Conservation (phyloP, 805 yeast genomes). For the Ogataea nitratoaversa region DNA sequence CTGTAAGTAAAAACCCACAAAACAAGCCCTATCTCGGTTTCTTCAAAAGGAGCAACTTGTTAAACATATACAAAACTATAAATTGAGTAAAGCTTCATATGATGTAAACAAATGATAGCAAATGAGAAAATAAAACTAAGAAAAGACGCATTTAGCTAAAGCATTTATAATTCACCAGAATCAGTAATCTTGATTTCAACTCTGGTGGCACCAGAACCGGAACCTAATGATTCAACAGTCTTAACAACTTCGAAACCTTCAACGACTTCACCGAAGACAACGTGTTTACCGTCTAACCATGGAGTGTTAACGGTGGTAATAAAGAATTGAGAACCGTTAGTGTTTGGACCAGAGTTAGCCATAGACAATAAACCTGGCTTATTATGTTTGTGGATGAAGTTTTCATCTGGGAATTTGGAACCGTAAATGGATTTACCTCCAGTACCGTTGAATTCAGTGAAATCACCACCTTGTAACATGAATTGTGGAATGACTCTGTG, state of each 20-base stretch:
- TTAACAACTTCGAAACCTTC: conserved; percentile 70
- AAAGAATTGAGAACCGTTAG: conserved; percentile 90
- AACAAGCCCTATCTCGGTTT: too few relatives aligned
- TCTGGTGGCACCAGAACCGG: conserved; percentile 46
- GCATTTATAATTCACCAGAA: conserved; percentile 51
- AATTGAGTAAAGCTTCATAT: too few relatives aligned
- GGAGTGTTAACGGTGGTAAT: conserved; percentile 76
- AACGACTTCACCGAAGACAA: conserved; percentile 71
- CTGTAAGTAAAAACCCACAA: too few relatives aligned
- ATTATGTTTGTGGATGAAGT: conserved; percentile 69
- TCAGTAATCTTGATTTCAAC: conserved; percentile 51
- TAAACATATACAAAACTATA: too few relatives aligned
- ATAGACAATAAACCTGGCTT: conserved; percentile 80
- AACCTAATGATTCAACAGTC: conserved; percentile 72
- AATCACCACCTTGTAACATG: conserved; percentile 96
- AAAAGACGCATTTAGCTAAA: neutral
- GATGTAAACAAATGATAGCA: too few relatives aligned
- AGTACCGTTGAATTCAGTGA: conserved; percentile 80
- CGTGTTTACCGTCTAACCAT: conserved; percentile 78
- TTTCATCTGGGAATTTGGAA: conserved; percentile 53
- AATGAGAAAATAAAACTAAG: neutral
- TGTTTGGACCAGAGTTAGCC: conserved; percentile 94
- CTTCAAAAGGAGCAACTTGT: too few relatives aligned
- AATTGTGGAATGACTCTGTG: conserved; percentile 96
- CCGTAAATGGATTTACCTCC: conserved; percentile 92